A percentile compares a stretch with the other conserved stretches of the same genome.
These are phyloP conservation scores for Globisporangium lucens DNA, from an alignment of 352 stramenopile species.

Conservation along the genomic window DNA sequence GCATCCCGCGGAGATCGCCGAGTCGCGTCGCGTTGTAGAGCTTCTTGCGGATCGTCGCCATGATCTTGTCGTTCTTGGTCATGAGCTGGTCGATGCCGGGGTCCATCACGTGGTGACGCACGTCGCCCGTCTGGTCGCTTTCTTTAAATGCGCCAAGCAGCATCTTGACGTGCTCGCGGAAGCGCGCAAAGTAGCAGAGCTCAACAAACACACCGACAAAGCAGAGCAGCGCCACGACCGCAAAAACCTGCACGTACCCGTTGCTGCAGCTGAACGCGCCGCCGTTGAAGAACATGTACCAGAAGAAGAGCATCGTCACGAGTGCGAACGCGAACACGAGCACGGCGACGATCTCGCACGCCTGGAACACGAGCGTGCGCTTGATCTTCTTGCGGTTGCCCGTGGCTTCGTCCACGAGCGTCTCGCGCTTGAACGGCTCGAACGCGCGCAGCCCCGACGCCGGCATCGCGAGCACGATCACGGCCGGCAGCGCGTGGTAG, in stretches of 20 bases:
- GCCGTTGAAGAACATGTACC: slow-evolving; percentile 83
- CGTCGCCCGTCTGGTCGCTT: slow-evolving; percentile 68
- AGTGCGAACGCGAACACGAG: slow-evolving; percentile 51
- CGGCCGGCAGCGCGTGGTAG: slow-evolving; percentile 56
- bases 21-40: slow-evolving; percentile 73
- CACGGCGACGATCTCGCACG: slow-evolving; percentile 61
- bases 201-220: slow-evolving; percentile 64
- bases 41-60: slow-evolving; percentile 57
- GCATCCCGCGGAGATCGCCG: slow-evolving; percentile 63
- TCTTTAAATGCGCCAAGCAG: slow-evolving; percentile 77
- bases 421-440: slow-evolving; percentile 69
- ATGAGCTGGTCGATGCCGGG: slow-evolving; percentile 50
- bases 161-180: slow-evolving; percentile 85
- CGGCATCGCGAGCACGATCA: slow-evolving; percentile 60
- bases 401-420: slow-evolving; percentile 28
- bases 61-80: slow-evolving; percentile 47
- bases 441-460: slow-evolving; percentile 56
- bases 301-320: slow-evolving; percentile 64
- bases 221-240: slow-evolving; percentile 43
- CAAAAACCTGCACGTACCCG: slow-evolving; percentile 52
- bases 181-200: slow-evolving; percentile 68
- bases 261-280: slow-evolving; percentile 55
- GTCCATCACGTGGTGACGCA: slow-evolving; percentile 66
- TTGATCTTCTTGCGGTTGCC: slow-evolving; percentile 71
- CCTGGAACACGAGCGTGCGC: slow-evolving; percentile 65